A percentile compares a stretch with the other conserved stretches of the same genome.
Evolutionary conservation across 345 rosid species (phyloP).

Genomic region (Theobroma cacao): DNA sequence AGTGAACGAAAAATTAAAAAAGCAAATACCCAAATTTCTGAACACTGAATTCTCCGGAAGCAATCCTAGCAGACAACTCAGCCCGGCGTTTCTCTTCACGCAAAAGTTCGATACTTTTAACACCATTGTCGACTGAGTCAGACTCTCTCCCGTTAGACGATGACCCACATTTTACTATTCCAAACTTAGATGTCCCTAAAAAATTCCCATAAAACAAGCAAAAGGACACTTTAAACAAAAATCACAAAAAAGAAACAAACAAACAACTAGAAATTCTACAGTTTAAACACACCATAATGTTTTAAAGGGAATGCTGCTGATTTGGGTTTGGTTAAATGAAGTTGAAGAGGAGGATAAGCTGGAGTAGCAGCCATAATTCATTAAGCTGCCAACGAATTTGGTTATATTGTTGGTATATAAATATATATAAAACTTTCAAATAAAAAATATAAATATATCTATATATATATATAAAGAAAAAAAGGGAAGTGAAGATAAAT

Average conservation of each 20-base stretch:
- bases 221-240: neutral
- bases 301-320: neutral
- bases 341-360: conserved; percentile 12
- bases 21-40: conserved; percentile 48
- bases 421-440: too few relatives aligned
- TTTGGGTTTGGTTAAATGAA: neutral
- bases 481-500: neutral
- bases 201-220: neutral
- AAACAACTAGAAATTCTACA: neutral
- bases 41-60: conserved; percentile 84
- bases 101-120: conserved; percentile 43
- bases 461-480: neutral
- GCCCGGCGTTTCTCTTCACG: conserved; percentile 71
- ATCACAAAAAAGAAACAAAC: neutral
- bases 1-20: neutral
- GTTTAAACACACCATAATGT: neutral
- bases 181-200: conserved; percentile 24
- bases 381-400: neutral
- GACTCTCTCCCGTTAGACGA: conserved; percentile 66
- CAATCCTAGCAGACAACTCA: conserved; percentile 71
- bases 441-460: too few relatives aligned
- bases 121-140: conserved; percentile 32
- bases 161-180: conserved; percentile 29
- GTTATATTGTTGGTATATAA: neutral
- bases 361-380: conserved; percentile 19